Percentiles rank a stretch among this genome's conserved stretches.
Conservation (phyloP, 805 yeast species). For the Lipomyces mesembrius region DNA sequence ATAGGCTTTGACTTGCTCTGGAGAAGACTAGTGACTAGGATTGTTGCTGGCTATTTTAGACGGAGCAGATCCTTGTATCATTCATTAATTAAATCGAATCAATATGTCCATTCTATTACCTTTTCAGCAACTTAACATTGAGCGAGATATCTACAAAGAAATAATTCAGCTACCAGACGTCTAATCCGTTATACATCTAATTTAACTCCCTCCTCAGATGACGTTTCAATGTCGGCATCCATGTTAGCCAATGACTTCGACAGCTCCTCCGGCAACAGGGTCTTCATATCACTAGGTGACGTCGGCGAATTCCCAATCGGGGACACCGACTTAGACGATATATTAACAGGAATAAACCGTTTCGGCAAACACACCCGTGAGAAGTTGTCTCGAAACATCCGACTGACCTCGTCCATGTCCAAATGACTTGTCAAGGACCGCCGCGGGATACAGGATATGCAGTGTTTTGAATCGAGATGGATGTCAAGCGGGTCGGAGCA, state of each 20-base stretch:
- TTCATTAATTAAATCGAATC: too few relatives aligned
- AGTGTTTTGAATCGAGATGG: constrained; percentile 93
- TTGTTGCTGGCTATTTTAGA: too few relatives aligned
- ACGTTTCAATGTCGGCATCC: neutral
- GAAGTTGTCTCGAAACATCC: constrained; percentile 78
- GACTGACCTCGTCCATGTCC: constrained; percentile 86
- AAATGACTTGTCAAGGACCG: constrained; percentile 88
- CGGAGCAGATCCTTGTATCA: too few relatives aligned
- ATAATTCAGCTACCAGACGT: too few relatives aligned
- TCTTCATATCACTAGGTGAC: neutral
- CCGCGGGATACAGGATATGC: constrained; percentile 93
- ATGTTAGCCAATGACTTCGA: neutral
- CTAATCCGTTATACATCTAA: neutral
- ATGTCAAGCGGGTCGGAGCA: constrained; percentile 97
- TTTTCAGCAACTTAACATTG: too few relatives aligned
- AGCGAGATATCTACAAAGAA: too few relatives aligned
- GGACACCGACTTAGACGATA: constrained; percentile 41
- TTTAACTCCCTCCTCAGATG: neutral
- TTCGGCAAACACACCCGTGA: constrained; percentile 88
- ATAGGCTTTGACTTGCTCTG: too few relatives aligned
- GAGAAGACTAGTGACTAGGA: too few relatives aligned
- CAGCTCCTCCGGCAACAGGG: neutral
- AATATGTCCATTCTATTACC: too few relatives aligned
- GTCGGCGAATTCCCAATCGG: neutral
- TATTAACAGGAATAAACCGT: constrained; percentile 70